Percentiles rank a stretch among this genome's conserved stretches.
Conservation (phyloP, 176 grass and related monocot genomes). For the Zea mays region Zm-B73-REFERENCE-NAM-5.0 NC_050100.1:66792001-66792500, state of each 20-base stretch:
- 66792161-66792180: slow-evolving; percentile 77
- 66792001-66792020: slow-evolving; percentile 56
- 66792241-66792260: slow-evolving; percentile 76
- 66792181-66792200: slow-evolving; percentile 69
- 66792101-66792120: slow-evolving; percentile 56
- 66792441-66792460: too few relatives aligned
- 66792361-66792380: too few relatives aligned
- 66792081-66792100: slow-evolving; percentile 59
- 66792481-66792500: too few relatives aligned
- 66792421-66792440: too few relatives aligned
- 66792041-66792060: background rate
- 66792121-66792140: slow-evolving; percentile 75
- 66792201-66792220: slow-evolving; percentile 78
- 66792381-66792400: too few relatives aligned
- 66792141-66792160: slow-evolving; percentile 88
- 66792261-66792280: slow-evolving; percentile 73
- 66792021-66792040: slow-evolving; percentile 12
- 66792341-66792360: too few relatives aligned
- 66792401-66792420: too few relatives aligned
- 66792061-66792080: background rate
- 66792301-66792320: slow-evolving; percentile 79
- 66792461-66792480: too few relatives aligned
- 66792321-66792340: slow-evolving; percentile 24
- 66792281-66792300: slow-evolving; percentile 74
- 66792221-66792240: slow-evolving; percentile 53